Percentiles rank a stretch among this genome's conserved stretches.
These are phyloP conservation scores for Boletus semigastroideus DNA, from an alignment of 1,284 basidiomycete genomes.

Conservation along the genomic window DNA sequence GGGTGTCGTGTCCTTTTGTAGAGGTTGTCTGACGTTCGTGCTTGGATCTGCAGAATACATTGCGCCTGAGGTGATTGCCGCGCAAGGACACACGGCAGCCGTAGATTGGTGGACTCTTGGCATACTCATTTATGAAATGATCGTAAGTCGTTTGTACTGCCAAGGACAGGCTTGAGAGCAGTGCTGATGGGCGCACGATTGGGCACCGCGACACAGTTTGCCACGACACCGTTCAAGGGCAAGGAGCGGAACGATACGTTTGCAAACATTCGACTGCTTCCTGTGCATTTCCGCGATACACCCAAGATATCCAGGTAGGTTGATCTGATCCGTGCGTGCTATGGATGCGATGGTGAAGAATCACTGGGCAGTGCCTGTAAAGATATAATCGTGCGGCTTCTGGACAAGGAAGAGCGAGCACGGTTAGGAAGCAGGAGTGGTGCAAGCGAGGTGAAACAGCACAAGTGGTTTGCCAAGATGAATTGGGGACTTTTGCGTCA, in stretches of 20 bases:
- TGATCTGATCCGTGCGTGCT: not conserved
- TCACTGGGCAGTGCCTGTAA: constrained; percentile 68
- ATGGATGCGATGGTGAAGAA: constrained; percentile 10
- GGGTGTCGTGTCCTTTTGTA: constrained; percentile 29
- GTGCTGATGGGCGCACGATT: constrained; percentile 18
- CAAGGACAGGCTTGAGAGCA: constrained; percentile 15
- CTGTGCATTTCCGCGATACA: constrained; percentile 86
- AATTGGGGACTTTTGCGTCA: constrained; percentile 97
- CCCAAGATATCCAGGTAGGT: constrained; percentile 84
- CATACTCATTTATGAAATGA: constrained; percentile 99
- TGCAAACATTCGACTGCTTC: constrained; percentile 87
- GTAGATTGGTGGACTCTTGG: constrained; percentile 99
- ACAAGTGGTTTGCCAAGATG: constrained; percentile 97
- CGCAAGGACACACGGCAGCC: constrained; percentile 95
- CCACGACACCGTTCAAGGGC: constrained; percentile 99
- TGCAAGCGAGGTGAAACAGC: constrained; percentile 97
- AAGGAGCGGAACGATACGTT: constrained; percentile 94
- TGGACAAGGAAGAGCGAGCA: constrained; percentile 92
- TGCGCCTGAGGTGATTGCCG: constrained; percentile 98
- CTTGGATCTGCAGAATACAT: constrained; percentile 79
- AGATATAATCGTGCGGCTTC: constrained; percentile 81
- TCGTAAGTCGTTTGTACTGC: constrained; percentile 63
- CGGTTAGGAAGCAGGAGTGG: constrained; percentile 91
- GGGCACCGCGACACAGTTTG: constrained; percentile 60
- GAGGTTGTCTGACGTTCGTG: constrained; percentile 24